phyloP scores from a whole-genome alignment of 192 early-diverging fungal genomes.

The Umbelopsis isabellina region DNA sequence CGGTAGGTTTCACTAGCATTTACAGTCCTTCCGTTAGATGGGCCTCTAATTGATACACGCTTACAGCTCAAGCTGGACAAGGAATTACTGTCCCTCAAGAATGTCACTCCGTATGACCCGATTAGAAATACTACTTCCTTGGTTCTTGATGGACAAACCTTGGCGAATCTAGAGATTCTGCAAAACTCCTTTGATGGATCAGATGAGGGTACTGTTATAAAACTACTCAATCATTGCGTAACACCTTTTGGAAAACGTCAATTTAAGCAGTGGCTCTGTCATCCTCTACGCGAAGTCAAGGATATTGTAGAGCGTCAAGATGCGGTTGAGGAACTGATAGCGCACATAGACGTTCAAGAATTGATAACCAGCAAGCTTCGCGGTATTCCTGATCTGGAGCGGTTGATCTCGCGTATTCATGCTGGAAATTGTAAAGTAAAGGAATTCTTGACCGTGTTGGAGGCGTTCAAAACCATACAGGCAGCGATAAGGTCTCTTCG shows the following conservation, averaged over 20 bases:
- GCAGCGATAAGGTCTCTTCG: conserved; percentile 41
- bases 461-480: conserved; percentile 54
- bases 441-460: conserved; percentile 78
- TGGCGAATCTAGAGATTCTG: conserved; percentile 93
- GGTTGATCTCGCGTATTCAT: conserved; percentile 89
- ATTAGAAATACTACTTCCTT: conserved; percentile 74
- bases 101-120: conserved; percentile 86
- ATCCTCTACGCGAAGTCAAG: conserved; percentile 70
- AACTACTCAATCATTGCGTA: conserved; percentile 80
- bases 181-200: conserved; percentile 77
- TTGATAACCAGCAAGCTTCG: conserved; percentile 47
- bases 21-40: background rate
- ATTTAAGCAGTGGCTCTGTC: conserved; percentile 85
- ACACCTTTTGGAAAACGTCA: conserved; percentile 90
- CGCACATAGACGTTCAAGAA: conserved; percentile 51
- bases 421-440: conserved; percentile 81
- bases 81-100: conserved; percentile 82
- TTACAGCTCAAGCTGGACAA: conserved; percentile 80
- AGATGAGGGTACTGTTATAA: conserved; percentile 80
- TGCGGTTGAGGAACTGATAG: conserved; percentile 82
- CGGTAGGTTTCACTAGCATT: conserved; percentile 48
- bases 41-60: background rate
- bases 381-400: conserved; percentile 85
- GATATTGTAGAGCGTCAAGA: conserved; percentile 88
- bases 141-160: conserved; percentile 91